These are phyloP conservation scores for Phytophthora pseudosyringae DNA, from an alignment of 352 stramenopile genomes.

Conservation along the genomic window DNA sequence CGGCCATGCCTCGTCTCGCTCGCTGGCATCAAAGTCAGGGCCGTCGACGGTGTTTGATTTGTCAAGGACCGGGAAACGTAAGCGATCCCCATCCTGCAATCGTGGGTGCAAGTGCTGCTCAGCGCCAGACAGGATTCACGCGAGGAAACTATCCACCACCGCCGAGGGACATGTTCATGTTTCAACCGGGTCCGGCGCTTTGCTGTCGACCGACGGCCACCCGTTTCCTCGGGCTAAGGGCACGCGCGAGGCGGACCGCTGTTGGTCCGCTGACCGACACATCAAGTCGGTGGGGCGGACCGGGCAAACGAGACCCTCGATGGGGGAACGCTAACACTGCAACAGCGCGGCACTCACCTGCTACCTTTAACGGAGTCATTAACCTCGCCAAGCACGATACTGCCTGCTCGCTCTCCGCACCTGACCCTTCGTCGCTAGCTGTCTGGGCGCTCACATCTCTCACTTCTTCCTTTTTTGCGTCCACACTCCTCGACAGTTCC, in stretches of 20 bases:
- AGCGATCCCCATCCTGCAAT: not conserved
- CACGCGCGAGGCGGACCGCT: not conserved
- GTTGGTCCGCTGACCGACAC: conserved; percentile 15
- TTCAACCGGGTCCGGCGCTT: conserved; percentile 13
- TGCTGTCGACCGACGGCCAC: conserved; percentile 7
- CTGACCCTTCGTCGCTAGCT: no score
- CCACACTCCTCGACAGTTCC: no score
- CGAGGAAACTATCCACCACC: conserved; percentile 15
- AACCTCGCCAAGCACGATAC: no score
- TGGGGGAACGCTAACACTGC: no score
- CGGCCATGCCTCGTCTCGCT: no score
- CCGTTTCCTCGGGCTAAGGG: not conserved
- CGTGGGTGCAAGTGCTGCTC: conserved; percentile 3
- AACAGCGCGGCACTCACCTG: no score
- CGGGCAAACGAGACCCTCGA: not conserved
- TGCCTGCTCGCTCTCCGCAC: no score
- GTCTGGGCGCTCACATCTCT: no score
- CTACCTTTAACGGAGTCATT: no score
- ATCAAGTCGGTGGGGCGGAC: conserved; percentile 14
- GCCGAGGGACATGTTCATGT: conserved; percentile 30
- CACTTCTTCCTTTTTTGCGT: no score
- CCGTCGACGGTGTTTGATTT: conserved; percentile 3
- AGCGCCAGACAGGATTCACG: not conserved
- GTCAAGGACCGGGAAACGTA: not conserved
- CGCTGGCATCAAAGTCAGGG: not conserved